Evolutionary conservation across 352 stramenopile genomes (phyloP), one percentile per base, ranked within the genome.

Genomic region (Globisporangium barbulae): DNA sequence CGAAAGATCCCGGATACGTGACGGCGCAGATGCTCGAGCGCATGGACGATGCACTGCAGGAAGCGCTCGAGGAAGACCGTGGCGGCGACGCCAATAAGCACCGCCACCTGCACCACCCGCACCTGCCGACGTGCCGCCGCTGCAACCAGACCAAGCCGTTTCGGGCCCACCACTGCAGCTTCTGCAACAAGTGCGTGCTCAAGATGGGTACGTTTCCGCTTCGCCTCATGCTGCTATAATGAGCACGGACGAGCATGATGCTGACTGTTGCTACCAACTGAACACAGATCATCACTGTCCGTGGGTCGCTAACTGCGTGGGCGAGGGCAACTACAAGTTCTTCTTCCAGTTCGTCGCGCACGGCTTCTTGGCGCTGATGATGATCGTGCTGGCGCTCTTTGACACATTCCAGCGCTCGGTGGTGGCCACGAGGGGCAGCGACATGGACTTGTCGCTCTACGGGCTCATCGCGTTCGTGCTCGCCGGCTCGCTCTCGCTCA

Each of bases 211-310:
- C 54, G 48, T 9, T 45, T 25, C 1, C 35, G 35, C 2, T 49
- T 19, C 33, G 42, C 4, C 19, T 30, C n/a, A 5, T 28, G 28
- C 58, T 28, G 2, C 9, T 35, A 41, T 30, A n/a, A n/a, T 25
- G 17, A 10, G 2, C 22, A 25, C 3, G 25, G 10, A 42, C 21
- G 48, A 1, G 0, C 25, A 28, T 39, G 49, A 21, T 10, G 25
- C 49, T 56, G 28, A 56, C 28, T 19, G 5, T 21, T 22, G 8
- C 17, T 12, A 22, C 17, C 33, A 7, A 33, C 5, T 17, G 12
- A 5, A 31, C 44, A 13, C 59, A 95, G 98, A 99, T 75, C 97
- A 99, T 87, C 96, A 99, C 76, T 99, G 97, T 74, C 97, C 97
- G 17, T 99, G 97, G 97, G 91, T 96, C 49, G 85, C 78, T 12